Base-by-base conservation (phyloP, 2,329 filamentous ascomycete genomes). In the Diaporthe sp. region DNA sequence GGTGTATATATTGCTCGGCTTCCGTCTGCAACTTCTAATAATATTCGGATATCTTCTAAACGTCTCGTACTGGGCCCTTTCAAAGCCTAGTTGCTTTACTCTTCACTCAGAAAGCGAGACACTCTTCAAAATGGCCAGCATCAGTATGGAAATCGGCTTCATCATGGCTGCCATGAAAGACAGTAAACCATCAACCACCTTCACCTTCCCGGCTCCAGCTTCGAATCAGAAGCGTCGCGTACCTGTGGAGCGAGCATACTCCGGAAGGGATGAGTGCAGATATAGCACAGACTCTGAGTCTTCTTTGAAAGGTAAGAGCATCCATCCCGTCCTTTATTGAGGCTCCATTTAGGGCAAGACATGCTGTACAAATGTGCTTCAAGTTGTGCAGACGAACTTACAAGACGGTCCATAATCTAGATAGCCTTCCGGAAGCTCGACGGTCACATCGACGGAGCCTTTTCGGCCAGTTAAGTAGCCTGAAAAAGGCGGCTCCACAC, bases 121-220 rank as follows among this genome's bases (percentile, higher is more conserved):
- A 37, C 9, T 35, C 22, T 53, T 30, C 22, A 17, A 44, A 50
- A 75, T 73, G 71, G 44, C 35, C 19, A 66, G 27, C 37, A 32
- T 53, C 13, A 39, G 47, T 12, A 44, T 71, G 44, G 73, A 75
- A 8, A 68, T 75, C 8, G 73, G 71, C 19, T 70, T 69, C 17
- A 70, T 75, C 32, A 75, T 75, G 73, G 71, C 71, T n/a, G 73
- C 73, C 30, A 75, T 75, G 73, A 61, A 70, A 30, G 71, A 66
- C 8, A 37, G 32, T n/a, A 53, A 37, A 17, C 42, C 50, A 66
- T 55, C 32, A 30, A 68, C 63, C 1, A 22, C 32, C 58, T 73
- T 47, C 56, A 27, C 25, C 35, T 73, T 55, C 17, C 35, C 51
- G 30, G 9, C 13, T 2, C 30, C 35, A 7, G 55, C 53, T 42